Base-by-base conservation (phyloP, 768 basidiomycete species). In the Tulasnella sp. region DNA sequence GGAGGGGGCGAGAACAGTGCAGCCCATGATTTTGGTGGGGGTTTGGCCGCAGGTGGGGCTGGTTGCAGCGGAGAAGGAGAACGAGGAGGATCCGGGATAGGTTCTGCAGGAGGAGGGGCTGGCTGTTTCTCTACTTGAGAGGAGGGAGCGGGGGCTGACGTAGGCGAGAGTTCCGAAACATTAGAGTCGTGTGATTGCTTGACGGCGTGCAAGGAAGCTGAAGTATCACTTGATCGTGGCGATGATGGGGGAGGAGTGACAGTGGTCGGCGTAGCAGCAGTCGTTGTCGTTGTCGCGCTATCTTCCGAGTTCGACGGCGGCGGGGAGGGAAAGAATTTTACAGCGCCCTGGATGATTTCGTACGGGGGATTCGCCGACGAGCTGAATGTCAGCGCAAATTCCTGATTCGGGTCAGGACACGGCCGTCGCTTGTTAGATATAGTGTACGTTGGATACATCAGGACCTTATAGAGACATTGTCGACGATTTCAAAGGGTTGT, bases 301-400 rank as follows among this genome's bases (percentile, higher is more conserved):
- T 45, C 49, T 21, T 19, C 57, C 49, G 50, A 54, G 6, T 37
- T 62, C 8, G 73, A 76, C 0, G 75, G 72, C 5, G 69, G 62
- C 9, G 76, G 75, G 0, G 83, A 83, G 1, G 77, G 80, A 9
- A 72, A 69, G 1, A 76, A 61, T 19, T 73, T 70, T 19, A 81
- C 63, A n/a, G 84, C 84, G 15, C 71, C 70, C 40, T 76, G 71
- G 0, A 84, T 65, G 19, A 86, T 69, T 52, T 79, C 39, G 21
- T 54, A 36, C 32, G 52, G 52, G 54, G 65, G 46, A 58, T 64
- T 31, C 50, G 42, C 34, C 53, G 58, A 15, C 39, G 59, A 23
- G 35, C 41, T 48, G 43, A 60, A 59, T 23, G 57, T 59, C 21
- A 60, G 32, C 23, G 43, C 55, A 29, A 55, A 50, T 36, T 57